phyloP scores from a whole-genome alignment of 352 stramenopile genomes.

The Globisporangium polare region DNA sequence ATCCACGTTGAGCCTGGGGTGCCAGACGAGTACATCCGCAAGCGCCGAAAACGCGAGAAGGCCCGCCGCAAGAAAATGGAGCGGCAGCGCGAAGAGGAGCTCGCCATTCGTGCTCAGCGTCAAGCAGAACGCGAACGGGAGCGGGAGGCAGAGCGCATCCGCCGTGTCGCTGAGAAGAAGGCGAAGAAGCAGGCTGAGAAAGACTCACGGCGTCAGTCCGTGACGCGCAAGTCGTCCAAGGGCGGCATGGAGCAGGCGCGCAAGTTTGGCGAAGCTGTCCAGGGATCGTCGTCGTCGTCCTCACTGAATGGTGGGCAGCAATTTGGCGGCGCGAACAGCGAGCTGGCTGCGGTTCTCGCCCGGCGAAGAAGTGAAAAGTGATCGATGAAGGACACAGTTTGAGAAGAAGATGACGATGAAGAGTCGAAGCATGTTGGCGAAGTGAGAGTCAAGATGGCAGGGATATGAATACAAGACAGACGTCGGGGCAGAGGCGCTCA shows the following conservation, averaged over 20 bases:
- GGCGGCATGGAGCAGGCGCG: slow-evolving; percentile 50
- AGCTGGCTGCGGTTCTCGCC: slow-evolving; percentile 77
- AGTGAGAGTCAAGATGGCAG: slow-evolving; percentile 1
- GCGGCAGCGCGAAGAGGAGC: slow-evolving; percentile 66
- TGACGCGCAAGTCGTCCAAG: slow-evolving; percentile 38
- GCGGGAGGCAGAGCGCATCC: slow-evolving; percentile 69
- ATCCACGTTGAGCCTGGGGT: slow-evolving; percentile 66
- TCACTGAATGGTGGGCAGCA: slow-evolving; percentile 24
- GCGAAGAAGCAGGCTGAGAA: slow-evolving; percentile 83
- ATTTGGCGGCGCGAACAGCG: slow-evolving; percentile 71
- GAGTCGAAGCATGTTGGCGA: not conserved
- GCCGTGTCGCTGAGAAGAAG: slow-evolving; percentile 82
- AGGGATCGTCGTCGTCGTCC: slow-evolving; percentile 24
- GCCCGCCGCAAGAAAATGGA: slow-evolving; percentile 71
- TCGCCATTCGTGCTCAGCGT: slow-evolving; percentile 62
- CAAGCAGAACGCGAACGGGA: slow-evolving; percentile 60
- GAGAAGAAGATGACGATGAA: not conserved
- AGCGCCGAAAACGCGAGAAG: slow-evolving; percentile 82
- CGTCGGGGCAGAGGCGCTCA: not conserved
- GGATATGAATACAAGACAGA: not conserved
- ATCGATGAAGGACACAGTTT: slow-evolving; percentile 14
- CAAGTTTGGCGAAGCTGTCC: slow-evolving; percentile 72
- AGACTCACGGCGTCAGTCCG: slow-evolving; percentile 48
- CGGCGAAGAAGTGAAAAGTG: slow-evolving; percentile 45
- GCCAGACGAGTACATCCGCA: slow-evolving; percentile 82